Conservation (phyloP, 139 green algal genomes). For the Coelastrella sp. region DNA sequence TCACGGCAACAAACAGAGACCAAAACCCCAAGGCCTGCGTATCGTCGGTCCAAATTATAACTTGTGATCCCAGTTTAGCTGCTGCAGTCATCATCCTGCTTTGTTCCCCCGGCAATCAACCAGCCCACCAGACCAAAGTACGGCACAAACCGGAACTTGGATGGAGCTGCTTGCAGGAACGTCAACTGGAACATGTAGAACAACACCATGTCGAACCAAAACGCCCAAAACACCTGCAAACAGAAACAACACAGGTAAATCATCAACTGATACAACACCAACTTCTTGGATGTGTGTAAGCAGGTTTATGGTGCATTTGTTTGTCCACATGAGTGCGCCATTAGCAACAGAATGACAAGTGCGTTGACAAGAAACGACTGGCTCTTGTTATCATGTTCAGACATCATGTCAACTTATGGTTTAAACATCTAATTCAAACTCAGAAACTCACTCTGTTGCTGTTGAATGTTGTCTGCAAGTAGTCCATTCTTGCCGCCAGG, state of each 20-base stretch:
- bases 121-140: constrained; percentile 83
- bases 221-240: constrained; percentile 83
- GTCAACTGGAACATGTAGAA: constrained; percentile 84
- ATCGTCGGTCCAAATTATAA: too few relatives aligned
- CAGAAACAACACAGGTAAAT: not conserved
- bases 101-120: constrained; percentile 58
- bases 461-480: constrained; percentile 56
- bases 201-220: constrained; percentile 78
- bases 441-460: constrained; percentile 54
- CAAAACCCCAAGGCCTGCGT: too few relatives aligned
- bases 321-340: too few relatives aligned
- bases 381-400: not conserved
- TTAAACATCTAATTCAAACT: not conserved
- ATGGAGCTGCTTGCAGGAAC: constrained; percentile 68
- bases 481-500: constrained; percentile 62
- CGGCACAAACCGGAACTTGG: constrained; percentile 69
- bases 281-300: not conserved
- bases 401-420: not conserved
- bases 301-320: not conserved
- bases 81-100: not conserved
- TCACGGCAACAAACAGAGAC: too few relatives aligned
- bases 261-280: not conserved
- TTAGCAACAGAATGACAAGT: not conserved
- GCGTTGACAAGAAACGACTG: not conserved
- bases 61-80: not conserved